phyloP scores from a whole-genome alignment of 371 early-diverging fungal species.

The Mucor lusitanicus region DNA sequence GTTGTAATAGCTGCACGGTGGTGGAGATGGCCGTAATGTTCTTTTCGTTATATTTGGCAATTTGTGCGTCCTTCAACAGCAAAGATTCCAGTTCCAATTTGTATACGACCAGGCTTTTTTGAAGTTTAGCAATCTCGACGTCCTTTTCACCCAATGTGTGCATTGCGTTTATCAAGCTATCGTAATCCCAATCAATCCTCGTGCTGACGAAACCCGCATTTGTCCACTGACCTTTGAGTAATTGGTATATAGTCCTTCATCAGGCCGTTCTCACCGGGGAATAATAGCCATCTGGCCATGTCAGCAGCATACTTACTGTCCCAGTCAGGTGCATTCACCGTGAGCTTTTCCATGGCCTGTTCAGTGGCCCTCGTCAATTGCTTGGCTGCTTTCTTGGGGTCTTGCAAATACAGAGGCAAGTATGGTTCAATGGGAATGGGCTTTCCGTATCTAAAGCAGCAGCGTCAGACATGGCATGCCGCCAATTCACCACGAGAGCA shows the following conservation, averaged over 20 bases:
- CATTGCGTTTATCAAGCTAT: constrained; percentile 50
- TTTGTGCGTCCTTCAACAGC: constrained; percentile 41
- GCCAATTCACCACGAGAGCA: neutral
- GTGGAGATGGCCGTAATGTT: constrained; percentile 44
- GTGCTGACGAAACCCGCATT: neutral
- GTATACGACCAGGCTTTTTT: constrained; percentile 46
- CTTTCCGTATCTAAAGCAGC: constrained; percentile 43
- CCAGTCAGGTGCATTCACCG: constrained; percentile 58
- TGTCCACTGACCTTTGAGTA: constrained; percentile 46
- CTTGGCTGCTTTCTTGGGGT: constrained; percentile 54
- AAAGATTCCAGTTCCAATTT: constrained; percentile 42
- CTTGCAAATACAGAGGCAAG: constrained; percentile 42
- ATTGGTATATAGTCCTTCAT: constrained; percentile 54
- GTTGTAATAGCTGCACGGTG: constrained; percentile 38
- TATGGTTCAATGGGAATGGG: constrained; percentile 54
- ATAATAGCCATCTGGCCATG: constrained; percentile 51
- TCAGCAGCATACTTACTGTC: constrained; percentile 52
- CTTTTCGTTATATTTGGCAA: constrained; percentile 52
- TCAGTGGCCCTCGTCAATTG: constrained; percentile 45
- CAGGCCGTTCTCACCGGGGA: constrained; percentile 44
- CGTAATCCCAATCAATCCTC: neutral
- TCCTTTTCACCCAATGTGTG: constrained; percentile 26
- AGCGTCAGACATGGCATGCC: neutral
- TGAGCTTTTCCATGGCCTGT: constrained; percentile 37
- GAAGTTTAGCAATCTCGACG: constrained; percentile 35